Base-by-base conservation (phyloP, 2,329 filamentous ascomycete genomes). In the Paradendryphiella salina region DNA sequence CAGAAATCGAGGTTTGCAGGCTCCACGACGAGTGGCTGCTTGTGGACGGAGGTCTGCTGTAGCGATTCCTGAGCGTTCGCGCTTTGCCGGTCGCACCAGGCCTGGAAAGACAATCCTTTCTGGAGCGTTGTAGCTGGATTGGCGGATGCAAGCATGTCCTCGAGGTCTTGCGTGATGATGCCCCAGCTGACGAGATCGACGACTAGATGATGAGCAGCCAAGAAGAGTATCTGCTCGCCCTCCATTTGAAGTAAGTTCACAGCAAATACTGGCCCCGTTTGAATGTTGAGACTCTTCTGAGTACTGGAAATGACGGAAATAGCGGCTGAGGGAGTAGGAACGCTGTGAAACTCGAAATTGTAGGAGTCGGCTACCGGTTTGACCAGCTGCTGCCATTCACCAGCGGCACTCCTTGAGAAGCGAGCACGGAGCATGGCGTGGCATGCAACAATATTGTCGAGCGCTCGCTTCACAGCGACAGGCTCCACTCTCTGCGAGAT, bases 391-490 rank as follows among this genome's bases (percentile, higher is more conserved):
- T 55, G 47, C 68, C 65, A 70, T 2, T 48, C 34, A 1, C 63
- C 61, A 14, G 33, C 17, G 0, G 50, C 34, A 7, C 39, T 41
- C 38, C 57, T 57, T 7, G 31, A 46, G 48, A 69, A 71, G 4
- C 69, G 62, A 13, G 69, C 66, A 21, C 69, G 64, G 17, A 72
- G 65, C 67, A 72, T 72, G 3, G 64, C 60, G 20, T 74, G 71
- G 23, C 57, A 63, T 10, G 56, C 43, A 2, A 69, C 64, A 26
- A 73, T 60, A 1, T 46, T 35, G 38, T 66, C 50, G 3, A 69
- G n/a, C 44, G 51, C n/a, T 26, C 51, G 20, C 70, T 67, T 15
- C 26, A 67, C 32, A 64, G 65, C 28, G 3, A 28, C 17, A 4
- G 42, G 23, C 44, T 61, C 66, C 0, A 74, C 15, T 1, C 50